Base-by-base conservation (phyloP, 176 grass and related monocot species). In the Thalia dealbata region DNA sequence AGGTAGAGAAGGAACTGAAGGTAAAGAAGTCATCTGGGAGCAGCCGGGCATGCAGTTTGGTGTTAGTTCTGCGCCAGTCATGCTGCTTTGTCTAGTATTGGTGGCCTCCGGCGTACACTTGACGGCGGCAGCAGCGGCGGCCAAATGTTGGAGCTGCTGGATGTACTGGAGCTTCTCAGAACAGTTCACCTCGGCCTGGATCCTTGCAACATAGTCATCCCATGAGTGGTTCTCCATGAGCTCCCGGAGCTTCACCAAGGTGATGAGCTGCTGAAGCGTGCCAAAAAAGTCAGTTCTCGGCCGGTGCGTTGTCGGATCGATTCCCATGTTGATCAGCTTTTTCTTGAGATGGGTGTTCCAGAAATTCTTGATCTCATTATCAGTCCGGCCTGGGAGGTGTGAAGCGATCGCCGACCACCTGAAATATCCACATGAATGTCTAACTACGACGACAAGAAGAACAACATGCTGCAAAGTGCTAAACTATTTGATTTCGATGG, bases 111-210 rank as follows among this genome's bases (percentile, higher is more conserved):
- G 65, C 35, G 30, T 86, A 9, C 80, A 56, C 7, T 81, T 73
- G 19, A 82, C 79, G 76, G 73, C 80, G 48, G 82, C 78, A 13
- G 88, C 78, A 5, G 92, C 80, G 68, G 91, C 88, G 68, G 91
- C 88, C 74, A 96, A 85, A 64, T 86, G 84, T 22, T 95, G 46
- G 61, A 99, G 86, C 55, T 79, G 83, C 78, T 91, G 92, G 48
- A 91, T 61, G 71, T 86, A 96, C 73, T 96, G 88, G 54, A 96
- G 74, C 65, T 44, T 42, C 7, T 19, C 18, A 43, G 65, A 18
- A 18, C 4, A 35, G 65, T 21, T n/a, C 21, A 13, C 35, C 18
- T 43, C 38, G 18, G 18, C 65, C 27, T 68, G 65, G 6, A 44
- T 50, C 71, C 71, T 12, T 15, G 71, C 25, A 73, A 25, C 71